Base-by-base conservation (phyloP, 305 asterid species). In the Fraxinus platypoda region DNA sequence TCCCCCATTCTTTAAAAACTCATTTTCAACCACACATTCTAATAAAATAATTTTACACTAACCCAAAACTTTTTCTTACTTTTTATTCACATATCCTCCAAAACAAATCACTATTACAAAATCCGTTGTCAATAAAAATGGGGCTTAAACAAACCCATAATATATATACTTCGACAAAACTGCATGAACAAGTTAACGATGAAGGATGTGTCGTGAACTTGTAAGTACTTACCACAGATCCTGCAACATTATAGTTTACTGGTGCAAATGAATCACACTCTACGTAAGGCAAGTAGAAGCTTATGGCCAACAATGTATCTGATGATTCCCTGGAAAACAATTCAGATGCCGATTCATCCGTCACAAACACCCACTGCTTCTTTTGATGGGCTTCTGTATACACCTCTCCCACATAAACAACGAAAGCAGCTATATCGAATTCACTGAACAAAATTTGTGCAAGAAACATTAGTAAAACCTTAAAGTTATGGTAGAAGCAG, bases 291-390 rank as follows among this genome's bases (percentile, higher is more conserved):
- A 87, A 78, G 90, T 90, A 86, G 90, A 94, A 94, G 87, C 90
- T 88, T 62, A 94, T 90, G 25, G 98, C 99, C 86, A 96, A 89
- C 82, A 93, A 87, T 59, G 87, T 88, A 83, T 87, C 92, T 38
- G 83, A 87, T 59, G 90, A 85, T 74, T 88, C 85, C 62, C 85
- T 83, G 6, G 85, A 86, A 78, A 84, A 80, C 34, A 70, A 75
- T 70, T 86, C 86, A 49, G 84, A 68, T 49, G 83, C 79, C 19
- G 98, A 88, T 86, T 91, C 97, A 85, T 96, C 98, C 0, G 97
- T 84, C 78, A 96, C 93, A 87, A 96, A 94, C 78, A 93, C 94
- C 99, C 99, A 93, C 83, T 96, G 99, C 88, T 91, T 94, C 88
- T 87, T 90, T 74, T 87, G 94, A 83, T 81, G 88, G 80, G 94